A percentile compares a stretch with the other conserved stretches of the same genome.
These are phyloP conservation scores for Helianthus annuus DNA, from an alignment of 129 eudicot species.

Conservation along the genomic window HanXRQr2.0-SUNRISE NC_035446.2:49462767-49463266, in stretches of 20 bases:
- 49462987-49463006: background rate
- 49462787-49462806: no score
- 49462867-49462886: conserved; percentile 88
- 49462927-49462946: conserved; percentile 11
- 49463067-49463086: conserved; percentile 74
- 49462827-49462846: conserved; percentile 41
- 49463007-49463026: conserved; percentile 46
- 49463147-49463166: conserved; percentile 51
- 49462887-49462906: conserved; percentile 75
- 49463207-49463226: conserved; percentile 19
- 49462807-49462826: conserved; percentile 64
- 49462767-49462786: no score
- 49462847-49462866: conserved; percentile 84
- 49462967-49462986: background rate
- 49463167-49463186: conserved; percentile 50
- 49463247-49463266: no score
- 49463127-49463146: conserved; percentile 52
- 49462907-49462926: conserved; percentile 25
- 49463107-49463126: conserved; percentile 75
- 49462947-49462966: background rate
- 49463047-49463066: conserved; percentile 70
- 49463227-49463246: no score
- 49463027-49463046: conserved; percentile 58
- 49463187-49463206: conserved; percentile 81
- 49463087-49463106: conserved; percentile 71